Base-by-base conservation (phyloP, 345 rosid species). In the Rubroshorea leprosula region DNA sequence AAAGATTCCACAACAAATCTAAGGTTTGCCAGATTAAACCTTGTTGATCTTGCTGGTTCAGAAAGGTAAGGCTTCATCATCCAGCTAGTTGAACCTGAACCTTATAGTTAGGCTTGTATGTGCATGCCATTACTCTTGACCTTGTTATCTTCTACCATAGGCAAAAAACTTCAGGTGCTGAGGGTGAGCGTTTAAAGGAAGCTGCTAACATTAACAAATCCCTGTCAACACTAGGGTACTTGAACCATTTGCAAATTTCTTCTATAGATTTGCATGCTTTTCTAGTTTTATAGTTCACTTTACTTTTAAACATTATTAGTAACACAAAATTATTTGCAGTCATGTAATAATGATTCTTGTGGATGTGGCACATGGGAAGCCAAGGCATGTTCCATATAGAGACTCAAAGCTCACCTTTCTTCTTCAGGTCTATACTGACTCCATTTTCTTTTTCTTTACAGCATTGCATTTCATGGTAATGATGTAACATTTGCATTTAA, bases 151-250 rank as follows among this genome's bases (percentile, higher is more conserved):
- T 54, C 61, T 54, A 41, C 61, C 60, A 66, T 65, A 92, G 98
- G 84, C 97, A 89, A 69, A 92, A 92, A 74, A 83, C 83, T 66
- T 92, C 99, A 54, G 99, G 99, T 57, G 97, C 97, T 65, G 99
- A 92, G 65, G 99, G 99, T 52, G 97, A 92, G 49, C 97, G 99
- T 53, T 65, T 92, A 48, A 92, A 89, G 67, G 99, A 92, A 86
- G 99, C 99, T 56, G 97, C 97, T 63, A 92, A 66, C 62, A 92
- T 92, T 72, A 92, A 92, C 74, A 92, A 89, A 77, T 89, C 99
- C 54, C 62, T 92, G 60, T 92, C 99, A 54, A 89, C 99, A 31
- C 78, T 92, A 51, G 99, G 99, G 99, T 92, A 86, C 60, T 48
- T 5, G 5, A 43, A 29, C 9, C 31, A 17, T 49, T 49, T n/a